These are phyloP conservation scores for Aspergillus tanneri DNA, from an alignment of 2,329 filamentous ascomycete species.

Conservation along the genomic window DNA sequence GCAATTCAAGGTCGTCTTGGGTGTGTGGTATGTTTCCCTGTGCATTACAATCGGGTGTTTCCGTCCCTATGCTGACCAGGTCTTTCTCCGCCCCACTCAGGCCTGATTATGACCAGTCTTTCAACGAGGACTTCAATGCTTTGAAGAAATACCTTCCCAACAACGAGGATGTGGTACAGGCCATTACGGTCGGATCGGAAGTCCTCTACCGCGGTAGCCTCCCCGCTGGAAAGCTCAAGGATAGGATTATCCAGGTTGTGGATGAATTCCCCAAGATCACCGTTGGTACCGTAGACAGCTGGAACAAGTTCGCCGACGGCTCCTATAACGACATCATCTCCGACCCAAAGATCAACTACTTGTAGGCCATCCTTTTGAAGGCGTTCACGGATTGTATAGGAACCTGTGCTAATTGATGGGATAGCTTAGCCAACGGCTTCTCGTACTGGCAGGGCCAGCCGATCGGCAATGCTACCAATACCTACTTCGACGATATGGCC, in stretches of 20 bases:
- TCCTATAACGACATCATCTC: constrained; percentile 64
- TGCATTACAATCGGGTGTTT: too few species aligned
- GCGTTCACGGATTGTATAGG: not conserved
- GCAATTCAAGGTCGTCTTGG: constrained; percentile 67
- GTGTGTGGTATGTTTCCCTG: constrained; percentile 59
- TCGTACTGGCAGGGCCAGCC: constrained; percentile 69
- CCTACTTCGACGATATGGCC: constrained; percentile 66
- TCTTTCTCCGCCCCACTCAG: too few species aligned
- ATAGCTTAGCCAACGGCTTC: constrained; percentile 65
- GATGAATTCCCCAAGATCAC: constrained; percentile 54
- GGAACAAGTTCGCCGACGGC: constrained; percentile 70
- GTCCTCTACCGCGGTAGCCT: constrained; percentile 68
- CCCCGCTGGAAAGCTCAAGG: constrained; percentile 58
- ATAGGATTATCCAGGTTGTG: constrained; percentile 63
- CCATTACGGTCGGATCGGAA: constrained; percentile 70
- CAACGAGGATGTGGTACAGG: constrained; percentile 62
- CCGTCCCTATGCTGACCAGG: too few species aligned
- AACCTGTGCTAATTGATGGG: not conserved
- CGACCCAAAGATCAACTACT: constrained; percentile 57
- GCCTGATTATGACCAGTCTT: constrained; percentile 64
- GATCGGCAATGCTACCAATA: constrained; percentile 58
- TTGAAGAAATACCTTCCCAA: constrained; percentile 46
- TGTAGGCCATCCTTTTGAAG: constrained; percentile 39
- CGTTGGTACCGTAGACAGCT: constrained; percentile 68
- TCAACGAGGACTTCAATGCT: constrained; percentile 60